Conservation (phyloP, 2,329 filamentous ascomycete genomes). For the Fusarium sp. region DNA sequence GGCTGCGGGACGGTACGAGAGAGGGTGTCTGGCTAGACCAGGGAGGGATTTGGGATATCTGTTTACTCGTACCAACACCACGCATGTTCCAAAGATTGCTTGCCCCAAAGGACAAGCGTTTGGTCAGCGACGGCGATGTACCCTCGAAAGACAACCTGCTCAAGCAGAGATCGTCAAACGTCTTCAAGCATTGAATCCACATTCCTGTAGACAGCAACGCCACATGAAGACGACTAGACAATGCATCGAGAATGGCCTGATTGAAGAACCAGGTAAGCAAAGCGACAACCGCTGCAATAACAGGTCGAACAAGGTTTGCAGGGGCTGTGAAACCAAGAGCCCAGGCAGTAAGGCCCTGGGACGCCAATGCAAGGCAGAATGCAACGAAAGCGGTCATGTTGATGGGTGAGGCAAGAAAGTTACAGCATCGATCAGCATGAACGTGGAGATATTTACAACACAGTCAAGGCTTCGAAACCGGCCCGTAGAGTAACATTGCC, state of each 20-base stretch:
- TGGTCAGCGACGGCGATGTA: not conserved
- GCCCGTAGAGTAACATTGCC: not conserved
- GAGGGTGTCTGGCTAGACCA: not conserved
- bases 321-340: constrained; percentile 11
- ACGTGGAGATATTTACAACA: not conserved
- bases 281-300: not conserved
- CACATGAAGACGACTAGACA: constrained; percentile 25
- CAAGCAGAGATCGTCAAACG: constrained; percentile 26
- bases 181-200: constrained; percentile 35
- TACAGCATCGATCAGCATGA: not conserved
- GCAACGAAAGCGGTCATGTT: constrained; percentile 7
- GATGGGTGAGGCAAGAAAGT: not conserved
- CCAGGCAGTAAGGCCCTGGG: constrained; percentile 11
- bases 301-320: not conserved
- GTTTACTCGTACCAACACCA: constrained; percentile 12
- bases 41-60: constrained; percentile 6
- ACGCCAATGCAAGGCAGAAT: constrained; percentile 2
- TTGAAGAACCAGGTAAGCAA: constrained; percentile 23
- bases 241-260: not conserved
- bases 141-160: constrained; percentile 4
- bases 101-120: constrained; percentile 5
- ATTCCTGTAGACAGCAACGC: constrained; percentile 27
- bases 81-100: constrained; percentile 32
- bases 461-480: not conserved
- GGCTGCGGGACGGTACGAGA: constrained; percentile 6